Conservation (phyloP, 2,329 filamentous ascomycete genomes). For the Hypoxylon sp. region DNA sequence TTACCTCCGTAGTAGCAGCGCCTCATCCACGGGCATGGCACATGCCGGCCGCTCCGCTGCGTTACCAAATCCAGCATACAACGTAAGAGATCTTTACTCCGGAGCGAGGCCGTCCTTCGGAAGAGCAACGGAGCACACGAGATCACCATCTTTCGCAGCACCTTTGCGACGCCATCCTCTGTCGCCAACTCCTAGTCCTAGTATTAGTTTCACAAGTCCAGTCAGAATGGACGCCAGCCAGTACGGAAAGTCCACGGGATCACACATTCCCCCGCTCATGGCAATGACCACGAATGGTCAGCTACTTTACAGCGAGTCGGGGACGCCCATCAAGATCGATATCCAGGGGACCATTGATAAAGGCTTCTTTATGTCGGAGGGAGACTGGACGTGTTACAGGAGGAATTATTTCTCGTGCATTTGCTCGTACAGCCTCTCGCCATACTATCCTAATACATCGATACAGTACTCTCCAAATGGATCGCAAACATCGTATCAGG, state of each 20-base stretch:
- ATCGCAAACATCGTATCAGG: constrained; percentile 70
- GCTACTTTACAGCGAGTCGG: constrained; percentile 70
- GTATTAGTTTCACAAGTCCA: constrained; percentile 59
- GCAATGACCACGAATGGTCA: constrained; percentile 67
- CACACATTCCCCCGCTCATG: constrained; percentile 66
- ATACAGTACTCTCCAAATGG: constrained; percentile 66
- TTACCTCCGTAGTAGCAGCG: constrained; percentile 61
- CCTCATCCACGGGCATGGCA: constrained; percentile 68
- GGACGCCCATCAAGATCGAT: constrained; percentile 72
- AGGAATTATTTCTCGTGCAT: constrained; percentile 92
- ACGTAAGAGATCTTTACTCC: constrained; percentile 67
- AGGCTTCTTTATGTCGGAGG: constrained; percentile 85
- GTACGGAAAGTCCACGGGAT: constrained; percentile 58
- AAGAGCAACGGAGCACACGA: constrained; percentile 64
- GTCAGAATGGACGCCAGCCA: constrained; percentile 65
- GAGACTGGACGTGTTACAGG: constrained; percentile 92
- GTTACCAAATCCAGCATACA: constrained; percentile 66
- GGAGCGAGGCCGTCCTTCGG: constrained; percentile 63
- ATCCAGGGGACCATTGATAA: constrained; percentile 88
- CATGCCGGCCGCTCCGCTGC: constrained; percentile 67
- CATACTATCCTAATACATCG: constrained; percentile 62
- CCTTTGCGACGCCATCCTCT: constrained; percentile 65
- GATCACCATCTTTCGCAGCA: constrained; percentile 65
- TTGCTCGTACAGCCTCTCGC: constrained; percentile 80
- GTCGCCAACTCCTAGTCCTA: constrained; percentile 66